Base-by-base conservation (phyloP, 164 flowering plant genomes). In the Saururus chinensis region DNA sequence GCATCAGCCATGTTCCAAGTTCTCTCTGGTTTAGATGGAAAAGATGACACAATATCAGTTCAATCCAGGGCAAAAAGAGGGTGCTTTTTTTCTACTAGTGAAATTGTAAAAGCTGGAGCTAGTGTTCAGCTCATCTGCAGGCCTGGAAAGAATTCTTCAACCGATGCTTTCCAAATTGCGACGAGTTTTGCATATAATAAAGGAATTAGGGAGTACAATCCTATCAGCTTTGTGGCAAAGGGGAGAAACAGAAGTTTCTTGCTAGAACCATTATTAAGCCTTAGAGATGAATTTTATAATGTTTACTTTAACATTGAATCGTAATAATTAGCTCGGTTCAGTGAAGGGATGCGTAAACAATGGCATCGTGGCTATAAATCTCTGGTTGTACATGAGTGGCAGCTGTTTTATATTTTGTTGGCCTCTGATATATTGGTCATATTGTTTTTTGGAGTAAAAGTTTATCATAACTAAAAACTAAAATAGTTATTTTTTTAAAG, bases 181-280 rank as follows among this genome's bases (percentile, higher is more conserved):
- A 70, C 82, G 4, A 93, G 97, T 73, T 90, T 90, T 73, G 59
- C 37, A 8, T 40, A 78, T 65, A 60, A 26, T 1, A 60, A 60
- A 55, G 99, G 96, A n/a, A 25, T 80, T 4, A 76, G 76, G 25
- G 41, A 79, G 49, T 90, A 88, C 69, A 75, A 93, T 81, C 89
- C 91, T 7, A 83, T 88, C 61, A 93, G 97, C 79, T 93, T 93
- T 63, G 75, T 79, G 26, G 95, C 91, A 0, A 84, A 73, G 62
- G 97, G 97, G 37, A 71, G 23, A 1, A 72, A 51, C 40, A 80
- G 88, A 66, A 84, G 80, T 56, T 93, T 82, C 66, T 64, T 88
- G 69, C 64, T 93, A 65, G 63, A 66, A 45, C 97, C 99, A 45
- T 68, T 93, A 48, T 22, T 81, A 54, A 84, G 87, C 78, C 56